phyloP scores from a whole-genome alignment of 1,284 basidiomycete species.

The Amylostereum areolatum region DNA sequence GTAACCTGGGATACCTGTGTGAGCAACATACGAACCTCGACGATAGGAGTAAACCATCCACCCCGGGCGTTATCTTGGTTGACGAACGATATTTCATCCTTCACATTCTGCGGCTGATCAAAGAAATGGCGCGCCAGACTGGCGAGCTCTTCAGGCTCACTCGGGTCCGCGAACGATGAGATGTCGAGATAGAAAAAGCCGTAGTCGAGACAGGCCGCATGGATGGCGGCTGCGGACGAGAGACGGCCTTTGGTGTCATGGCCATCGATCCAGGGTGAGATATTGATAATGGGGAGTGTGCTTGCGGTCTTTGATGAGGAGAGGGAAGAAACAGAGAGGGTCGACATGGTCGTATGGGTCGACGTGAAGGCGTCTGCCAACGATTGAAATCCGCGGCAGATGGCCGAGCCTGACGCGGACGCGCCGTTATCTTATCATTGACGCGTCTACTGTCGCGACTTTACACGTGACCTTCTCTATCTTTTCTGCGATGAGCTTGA shows the following conservation, averaged over 20 bases:
- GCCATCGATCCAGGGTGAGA: constrained; percentile 45
- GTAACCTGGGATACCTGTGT: constrained; percentile 44
- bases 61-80: constrained; percentile 73
- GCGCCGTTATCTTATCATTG: no score
- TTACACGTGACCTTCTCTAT: no score
- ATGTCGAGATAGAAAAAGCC: constrained; percentile 87
- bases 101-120: constrained; percentile 59
- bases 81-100: constrained; percentile 59
- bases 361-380: neutral
- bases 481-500: constrained; percentile 3
- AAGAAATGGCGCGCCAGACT: constrained; percentile 70
- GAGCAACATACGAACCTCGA: neutral
- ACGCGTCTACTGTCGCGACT: no score
- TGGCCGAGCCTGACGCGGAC: no score
- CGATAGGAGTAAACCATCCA: constrained; percentile 23
- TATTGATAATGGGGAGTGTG: constrained; percentile 30
- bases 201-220: constrained; percentile 68
- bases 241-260: constrained; percentile 31
- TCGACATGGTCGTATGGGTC: neutral
- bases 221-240: constrained; percentile 53
- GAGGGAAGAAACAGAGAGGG: neutral
- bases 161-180: constrained; percentile 43
- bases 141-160: constrained; percentile 63
- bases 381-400: no score
- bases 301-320: constrained; percentile 7